Percentiles rank a stretch among this genome's conserved stretches.
These are phyloP conservation scores for Suhomyces xylopsoci DNA, from an alignment of 805 yeast genomes.

Conservation along the genomic window DNA sequence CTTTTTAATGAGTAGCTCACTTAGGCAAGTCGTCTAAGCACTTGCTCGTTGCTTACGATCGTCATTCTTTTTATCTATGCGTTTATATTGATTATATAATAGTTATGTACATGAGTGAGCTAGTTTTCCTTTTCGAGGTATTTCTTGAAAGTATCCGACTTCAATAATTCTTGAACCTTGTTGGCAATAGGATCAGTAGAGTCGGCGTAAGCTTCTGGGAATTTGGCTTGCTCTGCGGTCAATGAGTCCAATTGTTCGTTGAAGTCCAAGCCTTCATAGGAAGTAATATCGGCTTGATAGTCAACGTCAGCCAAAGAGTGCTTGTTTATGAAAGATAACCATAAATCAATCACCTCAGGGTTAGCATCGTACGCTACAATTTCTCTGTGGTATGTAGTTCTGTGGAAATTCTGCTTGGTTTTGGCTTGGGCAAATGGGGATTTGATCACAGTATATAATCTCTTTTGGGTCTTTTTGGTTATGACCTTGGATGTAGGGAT, in stretches of 20 bases:
- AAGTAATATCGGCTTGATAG: conserved; percentile 63
- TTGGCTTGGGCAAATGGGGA: conserved; percentile 95
- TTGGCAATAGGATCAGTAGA: conserved; percentile 49
- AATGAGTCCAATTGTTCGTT: conserved; percentile 35
- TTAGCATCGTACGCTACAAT: conserved; percentile 81
- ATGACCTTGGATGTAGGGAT: conserved; percentile 81
- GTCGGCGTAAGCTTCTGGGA: conserved; percentile 34
- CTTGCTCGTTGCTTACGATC: not conserved
- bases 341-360: conserved; percentile 77
- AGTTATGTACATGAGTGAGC: not conserved
- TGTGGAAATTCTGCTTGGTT: conserved; percentile 89
- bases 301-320: conserved; percentile 81
- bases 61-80: not conserved
- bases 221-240: conserved; percentile 22
- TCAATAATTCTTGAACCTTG: conserved; percentile 68
- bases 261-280: conserved; percentile 38
- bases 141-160: conserved; percentile 67
- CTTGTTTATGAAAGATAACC: conserved; percentile 75
- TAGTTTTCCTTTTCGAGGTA: conserved; percentile 31
- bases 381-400: conserved; percentile 75
- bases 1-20: not conserved
- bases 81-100: not conserved
- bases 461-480: conserved; percentile 63
- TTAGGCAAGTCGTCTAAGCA: not conserved
- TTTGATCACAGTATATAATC: conserved; percentile 90